These are phyloP conservation scores for Cucurbita moschata DNA, from an alignment of 306 rosid species.

Conservation along the genomic window DNA sequence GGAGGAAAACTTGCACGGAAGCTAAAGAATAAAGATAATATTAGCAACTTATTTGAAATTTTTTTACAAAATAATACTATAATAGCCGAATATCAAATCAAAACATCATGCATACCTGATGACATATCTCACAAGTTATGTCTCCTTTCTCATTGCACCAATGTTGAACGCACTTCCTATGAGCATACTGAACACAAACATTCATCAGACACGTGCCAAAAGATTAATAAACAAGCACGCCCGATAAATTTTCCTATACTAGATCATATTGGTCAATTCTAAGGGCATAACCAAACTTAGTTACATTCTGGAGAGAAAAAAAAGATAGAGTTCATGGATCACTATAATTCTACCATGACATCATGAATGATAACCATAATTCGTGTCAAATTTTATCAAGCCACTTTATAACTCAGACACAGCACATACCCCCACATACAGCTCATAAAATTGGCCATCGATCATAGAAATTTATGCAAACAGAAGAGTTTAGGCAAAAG, in stretches of 20 bases:
- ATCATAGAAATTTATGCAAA: neutral
- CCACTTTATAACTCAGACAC: neutral
- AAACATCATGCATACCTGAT: slow-evolving; percentile 24
- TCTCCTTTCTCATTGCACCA: slow-evolving; percentile 71
- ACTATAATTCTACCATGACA: neutral
- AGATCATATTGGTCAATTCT: neutral
- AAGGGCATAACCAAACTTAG: neutral
- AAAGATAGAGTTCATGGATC: neutral
- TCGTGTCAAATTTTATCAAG: neutral
- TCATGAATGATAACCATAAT: neutral
- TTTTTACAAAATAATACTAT: neutral
- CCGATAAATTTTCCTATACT: neutral
- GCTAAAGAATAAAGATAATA: neutral
- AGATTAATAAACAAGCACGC: neutral
- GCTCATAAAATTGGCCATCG: neutral
- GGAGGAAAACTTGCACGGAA: neutral
- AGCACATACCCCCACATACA: neutral
- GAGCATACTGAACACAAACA: slow-evolving; percentile 36
- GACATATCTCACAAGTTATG: slow-evolving; percentile 51
- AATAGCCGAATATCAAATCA: neutral
- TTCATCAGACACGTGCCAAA: neutral
- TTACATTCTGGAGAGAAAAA: neutral
- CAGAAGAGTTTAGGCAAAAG: neutral
- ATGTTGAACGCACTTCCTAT: slow-evolving; percentile 45
- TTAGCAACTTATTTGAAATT: neutral